Base-by-base conservation (phyloP, 352 stramenopile species). In the Phytophthora citrophthora region DNA sequence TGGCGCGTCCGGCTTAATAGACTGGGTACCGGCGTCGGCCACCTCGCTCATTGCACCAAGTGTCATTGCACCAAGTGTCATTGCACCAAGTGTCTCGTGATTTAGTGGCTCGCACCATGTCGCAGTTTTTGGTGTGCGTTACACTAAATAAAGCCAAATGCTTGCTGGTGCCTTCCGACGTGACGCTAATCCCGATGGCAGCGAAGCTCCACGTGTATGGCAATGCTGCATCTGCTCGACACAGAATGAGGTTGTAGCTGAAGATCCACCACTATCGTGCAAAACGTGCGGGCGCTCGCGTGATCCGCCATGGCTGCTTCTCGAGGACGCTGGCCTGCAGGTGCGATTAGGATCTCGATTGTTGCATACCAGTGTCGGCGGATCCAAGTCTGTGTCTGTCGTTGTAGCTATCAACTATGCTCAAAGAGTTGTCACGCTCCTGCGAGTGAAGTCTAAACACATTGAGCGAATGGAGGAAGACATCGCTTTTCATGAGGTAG, bases 21-120 rank as follows among this genome's bases (percentile, higher is more conserved):
- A n/a, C 20, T 70, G 51, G 6, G 27, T 70, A 27, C 20, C 20
- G 0, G 20, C 2, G 20, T 62, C 52, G 11, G 39, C 52, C 38
- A 65, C 50, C 38, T 74, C 58, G 49, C 59, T 79, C 67, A 76
- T 79, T 18, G 36, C 16, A 15, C 63, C n/a, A n/a, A n/a, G n/a
- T n/a, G n/a, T n/a, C n/a, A n/a, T n/a, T n/a, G n/a, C n/a, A n/a
- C n/a, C n/a, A n/a, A n/a, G n/a, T n/a, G n/a, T n/a, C n/a, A n/a
- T n/a, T n/a, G n/a, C n/a, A n/a, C n/a, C n/a, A n/a, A n/a, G n/a
- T n/a, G n/a, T n/a, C n/a, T n/a, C n/a, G 59, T 65, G 54, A 36
- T 49, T 47, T 58, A 50, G 24, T 36, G 18, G 29, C 27, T 20
- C n/a, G 66, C 46, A 74, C 55, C 72, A 76, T 76, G 72, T 81